Percentiles rank a stretch among this genome's conserved stretches.
Evolutionary conservation across 2,329 filamentous ascomycete species (phyloP).

Genomic region (Colletotrichum eremochloae): DNA sequence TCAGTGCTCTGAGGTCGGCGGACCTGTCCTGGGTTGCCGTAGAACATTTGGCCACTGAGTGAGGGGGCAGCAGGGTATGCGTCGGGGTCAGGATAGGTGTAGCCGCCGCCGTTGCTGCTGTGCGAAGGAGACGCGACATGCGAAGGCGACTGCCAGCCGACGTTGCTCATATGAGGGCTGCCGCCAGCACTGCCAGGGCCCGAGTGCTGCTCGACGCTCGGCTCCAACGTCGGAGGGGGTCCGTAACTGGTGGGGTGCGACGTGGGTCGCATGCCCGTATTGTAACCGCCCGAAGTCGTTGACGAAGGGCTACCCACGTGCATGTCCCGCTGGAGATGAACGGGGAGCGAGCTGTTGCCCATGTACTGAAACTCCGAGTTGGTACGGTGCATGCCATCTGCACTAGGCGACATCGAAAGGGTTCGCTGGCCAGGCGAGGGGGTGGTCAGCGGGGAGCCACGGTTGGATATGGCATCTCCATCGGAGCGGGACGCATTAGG

Average conservation of each 20-base stretch:
- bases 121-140: slow-evolving; percentile 81
- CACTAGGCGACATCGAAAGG: slow-evolving; percentile 82
- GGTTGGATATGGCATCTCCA: slow-evolving; percentile 77
- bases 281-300: slow-evolving; percentile 73
- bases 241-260: slow-evolving; percentile 88
- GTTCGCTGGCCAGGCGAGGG: slow-evolving; percentile 86
- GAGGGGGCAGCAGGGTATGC: slow-evolving; percentile 71
- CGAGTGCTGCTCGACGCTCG: slow-evolving; percentile 81
- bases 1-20: slow-evolving; percentile 83
- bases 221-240: slow-evolving; percentile 88
- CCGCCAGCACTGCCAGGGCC: slow-evolving; percentile 78
- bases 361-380: slow-evolving; percentile 78
- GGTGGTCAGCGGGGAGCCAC: slow-evolving; percentile 81
- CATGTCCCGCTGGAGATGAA: slow-evolving; percentile 83
- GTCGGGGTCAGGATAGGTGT: slow-evolving; percentile 88
- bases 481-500: slow-evolving; percentile 72
- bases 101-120: slow-evolving; percentile 66
- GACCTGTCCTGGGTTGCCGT: slow-evolving; percentile 73
- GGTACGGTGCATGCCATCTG: slow-evolving; percentile 77
- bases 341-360: slow-evolving; percentile 82
- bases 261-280: slow-evolving; percentile 74
- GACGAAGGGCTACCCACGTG: slow-evolving; percentile 78
- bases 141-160: slow-evolving; percentile 89
- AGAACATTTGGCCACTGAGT: slow-evolving; percentile 79
- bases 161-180: slow-evolving; percentile 86